Evolutionary conservation across 805 yeast species (phyloP), one percentile per base, ranked within the genome.

Genomic region (Spathaspora boniae): DNA sequence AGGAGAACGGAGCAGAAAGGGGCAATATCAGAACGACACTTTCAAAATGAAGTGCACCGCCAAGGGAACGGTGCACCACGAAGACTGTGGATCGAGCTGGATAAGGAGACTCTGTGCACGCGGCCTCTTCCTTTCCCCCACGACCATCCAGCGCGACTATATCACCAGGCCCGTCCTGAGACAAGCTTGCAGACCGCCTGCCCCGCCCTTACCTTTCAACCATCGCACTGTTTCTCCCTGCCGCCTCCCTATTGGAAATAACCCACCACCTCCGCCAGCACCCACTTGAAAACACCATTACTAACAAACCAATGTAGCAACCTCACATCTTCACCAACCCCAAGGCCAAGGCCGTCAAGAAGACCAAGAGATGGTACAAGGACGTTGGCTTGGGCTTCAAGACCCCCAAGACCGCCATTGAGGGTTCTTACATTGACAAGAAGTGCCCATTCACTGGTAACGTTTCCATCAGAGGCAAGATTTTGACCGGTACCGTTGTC

Each of bases 301-400:
- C 53, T 48, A 48, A 47, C 51, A 33, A n/a, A 26, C 32, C 16
- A 9, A 14, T 50, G 26, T 65, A 86, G 99, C 99, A 93, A 86
- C 98, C 98, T 70, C 98, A 93, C 82, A 91, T 93, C 82, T 93
- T 93, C 95, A 89, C 88, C 79, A 93, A 93, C 91, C 88, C 98
- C 82, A 93, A 93, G 87, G 82, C 96, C 64, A 89, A 87, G 89
- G 95, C 94, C 71, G 80, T 79, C 87, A 86, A 86, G 78, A 82
- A 89, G 79, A 84, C 95, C 83, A 93, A 93, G 93, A 93, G 99
- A 87, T 93, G 99, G 99, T 89, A 81, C 72, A 93, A 93, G 85
- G 96, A 93, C 48, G 97, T 87, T 64, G 99, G 99, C 73, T 86
- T 93, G 72, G 99, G 99, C 59, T 93, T 88, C 97, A 93, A 93